Evolutionary conservation across 2,329 filamentous ascomycete species (phyloP).

Genomic region (Knufia fluminis): DNA sequence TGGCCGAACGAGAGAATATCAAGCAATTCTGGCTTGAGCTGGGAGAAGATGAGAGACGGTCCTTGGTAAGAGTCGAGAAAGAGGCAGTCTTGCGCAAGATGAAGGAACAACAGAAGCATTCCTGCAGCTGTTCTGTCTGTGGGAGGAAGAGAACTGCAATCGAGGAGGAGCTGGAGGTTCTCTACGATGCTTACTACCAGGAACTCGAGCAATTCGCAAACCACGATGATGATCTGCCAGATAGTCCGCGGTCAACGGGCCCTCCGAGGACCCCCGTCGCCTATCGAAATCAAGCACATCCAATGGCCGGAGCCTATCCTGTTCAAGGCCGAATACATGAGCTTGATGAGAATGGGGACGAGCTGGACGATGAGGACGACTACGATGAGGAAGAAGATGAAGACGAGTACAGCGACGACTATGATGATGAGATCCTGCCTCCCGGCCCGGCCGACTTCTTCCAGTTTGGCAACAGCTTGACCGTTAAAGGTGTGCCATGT

Average conservation of each 20-base stretch:
- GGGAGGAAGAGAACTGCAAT: slow-evolving; percentile 93
- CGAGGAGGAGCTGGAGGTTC: slow-evolving; percentile 91
- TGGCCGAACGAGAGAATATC: slow-evolving; percentile 92
- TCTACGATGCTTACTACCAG: slow-evolving; percentile 98
- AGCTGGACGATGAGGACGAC: slow-evolving; percentile 46
- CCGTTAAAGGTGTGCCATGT: slow-evolving; percentile 63
- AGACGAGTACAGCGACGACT: slow-evolving; percentile 56
- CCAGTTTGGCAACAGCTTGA: slow-evolving; percentile 93
- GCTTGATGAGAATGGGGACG: slow-evolving; percentile 44
- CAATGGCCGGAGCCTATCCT: slow-evolving; percentile 40
- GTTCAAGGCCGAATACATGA: slow-evolving; percentile 62
- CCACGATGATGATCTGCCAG: slow-evolving; percentile 54
- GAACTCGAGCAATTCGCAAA: slow-evolving; percentile 97
- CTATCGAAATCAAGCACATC: slow-evolving; percentile 23
- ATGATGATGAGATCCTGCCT: slow-evolving; percentile 55
- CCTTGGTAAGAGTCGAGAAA: slow-evolving; percentile 94
- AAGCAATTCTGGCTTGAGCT: slow-evolving; percentile 97
- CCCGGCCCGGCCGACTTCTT: slow-evolving; percentile 77
- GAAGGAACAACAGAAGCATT: slow-evolving; percentile 99
- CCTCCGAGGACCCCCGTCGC: slow-evolving; percentile 53
- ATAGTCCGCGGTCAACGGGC: slow-evolving; percentile 60
- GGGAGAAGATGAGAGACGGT: slow-evolving; percentile 88
- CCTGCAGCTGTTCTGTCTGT: slow-evolving; percentile 95
- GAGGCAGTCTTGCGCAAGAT: slow-evolving; percentile 97
- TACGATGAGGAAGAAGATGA: slow-evolving; percentile 59